phyloP scores from a whole-genome alignment of 805 yeast genomes.

The Candida piceae region DNA sequence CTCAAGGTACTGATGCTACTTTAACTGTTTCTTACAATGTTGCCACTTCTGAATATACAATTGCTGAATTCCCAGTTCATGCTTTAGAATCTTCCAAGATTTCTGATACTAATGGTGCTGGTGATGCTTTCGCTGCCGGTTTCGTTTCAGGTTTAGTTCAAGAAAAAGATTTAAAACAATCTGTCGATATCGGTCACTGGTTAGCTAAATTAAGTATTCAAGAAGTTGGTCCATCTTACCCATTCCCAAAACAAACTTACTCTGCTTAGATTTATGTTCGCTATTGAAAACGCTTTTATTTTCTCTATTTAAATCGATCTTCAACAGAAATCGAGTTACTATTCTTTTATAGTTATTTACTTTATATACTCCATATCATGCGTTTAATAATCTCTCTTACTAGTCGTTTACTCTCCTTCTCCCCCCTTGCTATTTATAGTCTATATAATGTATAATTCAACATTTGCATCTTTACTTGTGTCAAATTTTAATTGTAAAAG shows the following conservation, averaged over 20 bases:
- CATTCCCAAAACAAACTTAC: slow-evolving; percentile 64
- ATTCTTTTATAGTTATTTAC: too few species aligned
- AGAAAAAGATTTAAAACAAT: slow-evolving; percentile 54
- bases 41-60: slow-evolving; percentile 39
- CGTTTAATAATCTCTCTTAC: too few species aligned
- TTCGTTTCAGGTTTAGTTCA: slow-evolving; percentile 83
- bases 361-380: too few species aligned
- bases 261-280: slow-evolving; percentile 5
- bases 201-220: slow-evolving; percentile 88
- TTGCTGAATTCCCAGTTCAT: slow-evolving; percentile 61
- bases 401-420: too few species aligned
- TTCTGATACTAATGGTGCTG: slow-evolving; percentile 97
- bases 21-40: slow-evolving; percentile 61
- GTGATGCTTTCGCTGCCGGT: slow-evolving; percentile 98
- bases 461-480: slow-evolving; percentile 8
- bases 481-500: too few species aligned
- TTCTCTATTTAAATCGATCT: background rate
- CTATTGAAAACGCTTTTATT: background rate
- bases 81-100: slow-evolving; percentile 63
- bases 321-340: slow-evolving; percentile 1
- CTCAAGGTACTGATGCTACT: slow-evolving; percentile 94
- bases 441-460: slow-evolving; percentile 6
- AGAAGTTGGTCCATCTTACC: slow-evolving; percentile 92
- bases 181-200: slow-evolving; percentile 91
- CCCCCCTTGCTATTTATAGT: background rate